Evolutionary conservation across 2,329 filamentous ascomycete genomes (phyloP), one percentile per base, ranked within the genome.

Genomic region (Scedosporium dehoogii): DNA sequence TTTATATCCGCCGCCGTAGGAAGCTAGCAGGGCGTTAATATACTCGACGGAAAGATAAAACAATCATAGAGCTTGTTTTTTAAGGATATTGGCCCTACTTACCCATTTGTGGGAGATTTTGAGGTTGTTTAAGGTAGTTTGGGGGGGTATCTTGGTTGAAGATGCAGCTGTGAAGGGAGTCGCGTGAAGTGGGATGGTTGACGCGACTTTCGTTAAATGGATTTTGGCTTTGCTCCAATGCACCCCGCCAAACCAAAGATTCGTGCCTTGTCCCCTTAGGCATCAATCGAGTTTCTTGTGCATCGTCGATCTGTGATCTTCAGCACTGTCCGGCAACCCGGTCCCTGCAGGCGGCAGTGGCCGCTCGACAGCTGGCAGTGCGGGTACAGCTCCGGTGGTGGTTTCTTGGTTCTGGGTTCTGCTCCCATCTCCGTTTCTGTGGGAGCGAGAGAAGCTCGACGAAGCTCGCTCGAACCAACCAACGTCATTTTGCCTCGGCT

Each of bases 1-100:
- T 68, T 67, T 68, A 48, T 59, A 57, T 62, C 66, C 66, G 21
- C 46, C 46, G 9, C 59, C 59, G 44, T 51, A 62, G 29, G 38
- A 58, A 33, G 38, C 60, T 62, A 18, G 56, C n/a, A 48, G n/a
- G n/a, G 44, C 21, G n/a, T 48, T 48, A 48, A n/a, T n/a, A 23
- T 21, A 18, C 9, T 18, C 44, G 44, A 48, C 1, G 44, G 4
- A 23, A 38, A 3, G 16, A 48, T 18, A 3, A 23, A n/a, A n/a
- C 21, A 23, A 48, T 5, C 44, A 48, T 3, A 48, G 44, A 48
- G 16, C 1, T 16, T 5, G 18, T n/a, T n/a, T 21, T 2, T 18
- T 29, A 48, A 48, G 12, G 2, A 48, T 48, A 21, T 2, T 4
- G 18, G 18, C 18, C 18, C 5, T 48, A 18, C 44, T 48, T 48